Evolutionary conservation across 2,329 filamentous ascomycete species (phyloP), one percentile per base, ranked within the genome.

Genomic region (Hypoxylon sp.): DNA sequence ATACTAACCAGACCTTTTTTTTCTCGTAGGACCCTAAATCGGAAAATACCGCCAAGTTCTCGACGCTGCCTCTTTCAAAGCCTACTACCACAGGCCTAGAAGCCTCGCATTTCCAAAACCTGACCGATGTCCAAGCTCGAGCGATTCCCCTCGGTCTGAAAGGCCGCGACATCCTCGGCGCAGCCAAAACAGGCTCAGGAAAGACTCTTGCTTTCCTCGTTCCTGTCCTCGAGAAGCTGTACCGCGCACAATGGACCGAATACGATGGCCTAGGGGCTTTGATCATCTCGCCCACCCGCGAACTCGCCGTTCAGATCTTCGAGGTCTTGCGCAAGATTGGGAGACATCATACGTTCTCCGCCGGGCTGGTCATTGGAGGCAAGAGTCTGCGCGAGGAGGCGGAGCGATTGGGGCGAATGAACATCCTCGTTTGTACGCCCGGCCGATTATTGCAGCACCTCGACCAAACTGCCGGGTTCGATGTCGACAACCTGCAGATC

Each of bases 221-320:
- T 2, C 94, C 94, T 1, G 87, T 97, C 0, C 81, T 99, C 38
- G 94, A 99, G 72, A 95, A 93, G 65, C 81, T 99, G 2, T 94
- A 96, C 71, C 86, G 91, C 41, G 84, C 86, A 47, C 89, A 87
- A 79, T 97, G 92, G 87, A 89, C 94, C 11, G 90, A 96, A 64
- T 81, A 86, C 63, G 94, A 99, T 73, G 94, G 94, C 0, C 78
- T 99, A 20, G 93, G 93, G 6, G 94, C 94, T 3, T 81, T 99
- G 58, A 90, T 99, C 60, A 87, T 99, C 44, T 93, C 92, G 0
- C 94, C 94, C 0, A 99, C 94, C 5, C 87, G 94, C 67, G 94
- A 99, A 74, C 79, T 99, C 46, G 93, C 94, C 0, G 94, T 95
- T 27, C 94, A 99, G 72, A 99, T 96, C 55, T 99, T 97, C 67